Percentiles rank a stretch among this genome's conserved stretches.
These are phyloP conservation scores for Asparagopsis taxiformis DNA, from an alignment of 31 red algal genomes.

Conservation along the genomic window DNA sequence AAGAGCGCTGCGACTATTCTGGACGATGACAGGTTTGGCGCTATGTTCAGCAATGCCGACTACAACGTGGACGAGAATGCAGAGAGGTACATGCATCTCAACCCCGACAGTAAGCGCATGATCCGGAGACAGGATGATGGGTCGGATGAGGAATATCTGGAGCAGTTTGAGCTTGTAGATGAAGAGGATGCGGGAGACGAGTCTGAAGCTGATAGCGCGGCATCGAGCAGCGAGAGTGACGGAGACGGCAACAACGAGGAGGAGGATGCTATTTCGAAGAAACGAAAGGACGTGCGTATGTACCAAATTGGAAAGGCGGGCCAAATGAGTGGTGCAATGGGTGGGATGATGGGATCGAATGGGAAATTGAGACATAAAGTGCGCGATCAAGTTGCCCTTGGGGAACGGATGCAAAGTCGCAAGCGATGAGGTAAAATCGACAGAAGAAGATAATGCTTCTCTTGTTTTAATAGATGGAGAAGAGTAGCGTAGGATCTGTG, in stretches of 20 bases:
- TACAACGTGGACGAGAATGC: constrained; percentile 77
- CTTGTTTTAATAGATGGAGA: neutral
- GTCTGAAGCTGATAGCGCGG: neutral
- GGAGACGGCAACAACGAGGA: neutral
- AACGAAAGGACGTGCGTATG: neutral
- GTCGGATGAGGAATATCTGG: constrained; percentile 31
- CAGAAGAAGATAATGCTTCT: neutral
- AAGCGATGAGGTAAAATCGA: neutral
- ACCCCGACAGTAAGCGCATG: constrained; percentile 19
- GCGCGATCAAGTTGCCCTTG: neutral
- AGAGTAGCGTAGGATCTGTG: neutral
- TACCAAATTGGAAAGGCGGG: neutral
- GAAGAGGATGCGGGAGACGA: neutral
- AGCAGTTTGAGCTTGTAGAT: constrained; percentile 28
- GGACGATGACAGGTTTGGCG: constrained; percentile 78
- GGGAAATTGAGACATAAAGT: neutral
- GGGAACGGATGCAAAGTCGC: constrained; percentile 1
- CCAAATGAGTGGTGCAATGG: no score
- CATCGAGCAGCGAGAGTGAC: neutral
- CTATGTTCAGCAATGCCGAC: constrained; percentile 66
- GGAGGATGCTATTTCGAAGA: neutral
- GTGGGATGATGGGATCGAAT: neutral
- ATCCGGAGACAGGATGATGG: constrained; percentile 1
- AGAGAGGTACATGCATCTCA: constrained; percentile 66
- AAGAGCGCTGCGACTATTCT: constrained; percentile 18